Base-by-base conservation (phyloP, 2,329 filamentous ascomycete genomes). In the Westerdykella ornata region DNA sequence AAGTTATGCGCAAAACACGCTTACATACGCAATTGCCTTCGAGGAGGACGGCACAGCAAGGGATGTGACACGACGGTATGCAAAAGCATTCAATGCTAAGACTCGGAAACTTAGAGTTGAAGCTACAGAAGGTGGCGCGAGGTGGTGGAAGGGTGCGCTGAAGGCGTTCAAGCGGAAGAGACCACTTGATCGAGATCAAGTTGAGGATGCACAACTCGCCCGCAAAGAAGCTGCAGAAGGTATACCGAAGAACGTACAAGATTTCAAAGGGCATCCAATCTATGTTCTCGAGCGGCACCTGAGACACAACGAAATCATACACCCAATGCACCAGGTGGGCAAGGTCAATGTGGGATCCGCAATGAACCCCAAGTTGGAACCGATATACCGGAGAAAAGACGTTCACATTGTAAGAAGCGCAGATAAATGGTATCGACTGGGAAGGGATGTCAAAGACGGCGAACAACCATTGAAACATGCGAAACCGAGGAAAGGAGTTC, bases 401-500 rank as follows among this genome's bases (percentile, higher is more conserved):
- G 87, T 98, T 0, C 81, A 86, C 39, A 57, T 80, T 4, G 88
- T 88, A 1, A 78, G 82, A 47, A 94, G 81, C 47, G 81, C 80
- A 3, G 88, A 94, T 51, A 88, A 85, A 48, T 98, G 92, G 94
- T 96, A 92, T 63, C 81, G 89, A 2, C 68, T 90, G 45, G 92
- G 92, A 0, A 76, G 88, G 18, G 82, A 88, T 48, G 79, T 98
- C 6, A 86, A 80, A 34, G 51, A 52, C 12, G 80, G 84, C 12
- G 86, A 95, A 61, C 83, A 92, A 42, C 87, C 92, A 0, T 74
- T 85, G 12, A 97, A 95, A 60, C 82, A 83, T 59, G 64, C 72
- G 26, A 65, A 34, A 63, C 62, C 54, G 22, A 68, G 60, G 40
- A 64, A 58, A 43, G 47, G 44, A 2, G 43, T 52, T 36, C 49